Evolutionary conservation across 2,329 filamentous ascomycete genomes (phyloP), one percentile per base, ranked within the genome.

Genomic region (Xylariales sp.): DNA sequence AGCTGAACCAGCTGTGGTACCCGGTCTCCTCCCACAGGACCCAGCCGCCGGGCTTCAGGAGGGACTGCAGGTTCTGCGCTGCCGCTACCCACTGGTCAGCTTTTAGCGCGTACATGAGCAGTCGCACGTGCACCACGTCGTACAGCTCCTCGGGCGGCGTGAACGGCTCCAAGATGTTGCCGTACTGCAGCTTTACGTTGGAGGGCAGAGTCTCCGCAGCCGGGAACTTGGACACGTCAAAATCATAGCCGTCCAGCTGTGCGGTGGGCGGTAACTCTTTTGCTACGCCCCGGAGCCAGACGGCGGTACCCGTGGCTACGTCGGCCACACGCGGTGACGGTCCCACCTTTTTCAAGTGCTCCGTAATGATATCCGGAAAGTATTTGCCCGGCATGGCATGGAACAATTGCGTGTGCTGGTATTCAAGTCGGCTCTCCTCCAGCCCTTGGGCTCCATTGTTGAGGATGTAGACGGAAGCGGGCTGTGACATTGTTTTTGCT

Each of bases 111-210:
- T 43, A 43, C 45, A 46, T 52, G 29, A 51, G 40, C 38, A 55
- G 50, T 17, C 52, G 50, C 19, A 46, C 45, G 5, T 51, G 47
- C 13, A 55, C 53, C 12, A 54, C 24, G 37, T 55, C 53, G 32
- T 52, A 56, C 24, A 46, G 46, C 4, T 46, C 47, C 19, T 53
- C 46, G 7, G 40, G 39, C 8, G 21, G 29, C 5, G 49, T 46
- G 28, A 55, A 54, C 11, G 51, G 47, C 12, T 14, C 25, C 23
- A 40, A 30, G 43, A 54, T 48, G 43, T 54, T 45, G 15, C 53
- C 50, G 12, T 40, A 29, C 13, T 40, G 38, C 39, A 55, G 49
- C 4, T 40, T 19, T 8, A 53, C 39, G 43, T 56, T 55, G 17
- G 41, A 16, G 10, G 47, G 46, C 23, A 18, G 29, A 3, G 36